Evolutionary conservation across 805 yeast genomes (phyloP), one percentile per base, ranked within the genome.

Genomic region (Peterozyma xylosa): DNA sequence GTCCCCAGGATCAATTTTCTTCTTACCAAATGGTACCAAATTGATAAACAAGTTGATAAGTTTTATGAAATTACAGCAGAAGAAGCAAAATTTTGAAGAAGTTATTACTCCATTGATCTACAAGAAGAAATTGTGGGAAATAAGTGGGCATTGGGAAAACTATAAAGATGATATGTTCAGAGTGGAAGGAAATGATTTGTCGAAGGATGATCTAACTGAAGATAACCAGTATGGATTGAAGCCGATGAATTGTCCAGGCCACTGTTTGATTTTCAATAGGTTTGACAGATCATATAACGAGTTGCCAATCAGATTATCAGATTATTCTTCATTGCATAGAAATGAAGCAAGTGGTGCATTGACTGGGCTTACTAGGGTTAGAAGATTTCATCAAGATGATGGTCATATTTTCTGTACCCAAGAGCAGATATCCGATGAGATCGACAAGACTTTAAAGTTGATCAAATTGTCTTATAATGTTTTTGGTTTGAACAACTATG

Each of bases 181-280:
- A 54, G 96, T 90, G 2, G 82, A 76, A 45, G 85, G 90, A 2
- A 71, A 73, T 46, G 76, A 71, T 48, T 13, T 50, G 35, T 44
- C 53, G 9, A 53, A 51, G 39, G 70, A 38, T 13, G 47, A 46
- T 3, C 9, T 33, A 9, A 43, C 47, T 11, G 50, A 45, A 32
- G 47, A 44, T 11, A 43, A 48, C 11, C 58, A 68, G 40, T 91
- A 83, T 59, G 95, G 96, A 0, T 67, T 91, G 36, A 93, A 93
- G 56, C 99, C 99, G 9, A 81, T 88, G 96, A 87, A 87, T 62
- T 88, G 96, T 57, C 96, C 96, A 0, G 96, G 96, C 0, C 99
- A 93, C 59, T 93, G 99, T 59, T 56, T 93, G 37, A 74, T 93
- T 16, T 93, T 79, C 63, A 75, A 78, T 39, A 73, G 81, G 51